Conservation (phyloP, 371 early-diverging fungal genomes). For the Rhizopus stolonifer region DNA sequence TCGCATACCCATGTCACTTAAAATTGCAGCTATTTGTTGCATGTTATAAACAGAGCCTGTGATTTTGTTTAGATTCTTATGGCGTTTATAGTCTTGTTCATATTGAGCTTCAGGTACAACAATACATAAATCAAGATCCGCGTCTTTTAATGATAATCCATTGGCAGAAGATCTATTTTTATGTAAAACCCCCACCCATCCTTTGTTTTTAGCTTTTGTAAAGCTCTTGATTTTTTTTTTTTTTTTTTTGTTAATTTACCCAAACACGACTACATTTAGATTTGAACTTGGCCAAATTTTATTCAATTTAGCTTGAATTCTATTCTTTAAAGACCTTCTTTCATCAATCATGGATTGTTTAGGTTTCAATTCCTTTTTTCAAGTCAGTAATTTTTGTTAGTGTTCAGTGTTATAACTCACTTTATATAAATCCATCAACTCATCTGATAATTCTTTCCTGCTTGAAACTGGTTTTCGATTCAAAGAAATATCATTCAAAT, state of each 20-base stretch:
- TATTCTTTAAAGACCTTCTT: slow-evolving; percentile 8
- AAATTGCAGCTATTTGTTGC: slow-evolving; percentile 10
- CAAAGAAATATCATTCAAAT: not conserved
- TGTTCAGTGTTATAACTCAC: no score
- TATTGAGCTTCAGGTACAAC: slow-evolving; percentile 22
- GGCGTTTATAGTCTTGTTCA: slow-evolving; percentile 1
- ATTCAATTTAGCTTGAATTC: slow-evolving; percentile 13
- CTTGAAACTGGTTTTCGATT: not conserved
- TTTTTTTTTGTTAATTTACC: slow-evolving; percentile 18
- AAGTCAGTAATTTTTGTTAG: no score
- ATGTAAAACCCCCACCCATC: no score
- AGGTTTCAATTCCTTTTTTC: not conserved
- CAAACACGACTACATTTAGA: slow-evolving; percentile 24
- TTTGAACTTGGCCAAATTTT: slow-evolving; percentile 15
- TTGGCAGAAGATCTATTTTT: slow-evolving; percentile 33
- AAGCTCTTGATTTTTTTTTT: not conserved
- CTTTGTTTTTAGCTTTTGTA: not conserved
- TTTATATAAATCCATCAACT: not conserved
- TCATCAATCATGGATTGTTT: slow-evolving; percentile 2
- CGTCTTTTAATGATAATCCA: slow-evolving; percentile 18
- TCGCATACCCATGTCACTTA: slow-evolving; percentile 25
- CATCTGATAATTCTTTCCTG: not conserved
- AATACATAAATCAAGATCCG: slow-evolving; percentile 39
- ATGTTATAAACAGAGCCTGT: slow-evolving; percentile 25
- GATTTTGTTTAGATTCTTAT: not conserved